Evolutionary conservation across 2,329 filamentous ascomycete species (phyloP).

Genomic region (Penicillium hesseltinei): DNA sequence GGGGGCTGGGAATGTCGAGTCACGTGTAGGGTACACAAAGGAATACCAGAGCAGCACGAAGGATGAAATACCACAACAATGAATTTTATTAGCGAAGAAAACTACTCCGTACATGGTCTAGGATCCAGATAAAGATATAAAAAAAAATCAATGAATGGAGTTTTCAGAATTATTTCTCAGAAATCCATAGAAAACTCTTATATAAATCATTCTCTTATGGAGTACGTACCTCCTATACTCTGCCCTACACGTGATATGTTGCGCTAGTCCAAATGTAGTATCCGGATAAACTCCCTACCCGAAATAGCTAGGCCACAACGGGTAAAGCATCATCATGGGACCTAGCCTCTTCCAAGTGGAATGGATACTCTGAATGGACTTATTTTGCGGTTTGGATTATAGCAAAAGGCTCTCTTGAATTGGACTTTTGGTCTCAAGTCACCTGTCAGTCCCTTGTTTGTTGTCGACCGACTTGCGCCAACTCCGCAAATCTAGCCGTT

Average conservation of each 20-base stretch:
- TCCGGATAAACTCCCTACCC: slow-evolving; percentile 18
- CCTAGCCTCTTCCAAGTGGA: slow-evolving; percentile 16
- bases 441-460: not conserved
- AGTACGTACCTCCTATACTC: not conserved
- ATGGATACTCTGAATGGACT: slow-evolving; percentile 7
- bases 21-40: slow-evolving; percentile 25
- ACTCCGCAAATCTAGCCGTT: slow-evolving; percentile 5
- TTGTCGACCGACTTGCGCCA: slow-evolving; percentile 5
- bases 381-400: not conserved
- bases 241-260: slow-evolving; percentile 23
- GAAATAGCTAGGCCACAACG: slow-evolving; percentile 18
- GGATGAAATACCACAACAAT: not conserved
- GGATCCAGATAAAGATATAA: not conserved
- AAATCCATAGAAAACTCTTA: not conserved
- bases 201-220: not conserved
- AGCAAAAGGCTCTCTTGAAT: not conserved
- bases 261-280: slow-evolving; percentile 16
- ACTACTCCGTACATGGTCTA: too few relatives aligned
- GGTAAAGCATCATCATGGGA: slow-evolving; percentile 32
- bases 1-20: slow-evolving; percentile 29
- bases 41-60: not conserved
- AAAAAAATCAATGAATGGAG: rapidly evolving
- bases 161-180: rapidly evolving
- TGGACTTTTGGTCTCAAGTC: not conserved
- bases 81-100: not conserved